These are phyloP conservation scores for Fusarium pseudoanthophilum DNA, from an alignment of 2,329 filamentous ascomycete species.

Conservation along the genomic window DNA sequence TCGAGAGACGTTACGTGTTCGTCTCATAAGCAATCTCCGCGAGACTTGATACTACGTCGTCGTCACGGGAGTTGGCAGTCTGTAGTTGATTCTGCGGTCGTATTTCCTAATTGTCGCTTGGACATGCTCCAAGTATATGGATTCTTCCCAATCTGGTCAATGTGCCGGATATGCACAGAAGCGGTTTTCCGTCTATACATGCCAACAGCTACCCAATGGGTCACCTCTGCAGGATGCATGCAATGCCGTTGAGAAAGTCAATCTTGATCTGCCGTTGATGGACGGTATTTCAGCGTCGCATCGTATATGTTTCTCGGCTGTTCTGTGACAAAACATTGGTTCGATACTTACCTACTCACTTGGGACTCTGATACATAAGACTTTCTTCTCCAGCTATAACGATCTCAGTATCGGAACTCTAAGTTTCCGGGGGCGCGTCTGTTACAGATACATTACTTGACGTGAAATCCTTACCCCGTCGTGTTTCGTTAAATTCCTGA, in stretches of 20 bases:
- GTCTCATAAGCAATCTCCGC: constrained; percentile 29
- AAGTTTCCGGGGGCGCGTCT: constrained; percentile 22
- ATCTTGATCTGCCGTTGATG: background rate
- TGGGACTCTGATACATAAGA: background rate
- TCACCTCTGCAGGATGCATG: background rate
- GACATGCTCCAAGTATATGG: background rate
- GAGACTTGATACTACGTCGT: constrained; percentile 12
- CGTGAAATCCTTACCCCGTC: constrained; percentile 9
- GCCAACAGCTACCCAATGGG: background rate
- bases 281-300: background rate
- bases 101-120: constrained; percentile 12
- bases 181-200: constrained; percentile 5
- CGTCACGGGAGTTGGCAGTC: background rate
- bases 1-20: constrained; percentile 20
- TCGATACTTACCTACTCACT: background rate
- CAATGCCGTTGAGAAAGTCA: background rate
- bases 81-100: background rate
- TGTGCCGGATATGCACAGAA: constrained; percentile 10
- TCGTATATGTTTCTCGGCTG: constrained; percentile 3
- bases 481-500: constrained; percentile 33
- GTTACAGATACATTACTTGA: constrained; percentile 36
- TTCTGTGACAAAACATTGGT: constrained; percentile 4
- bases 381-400: background rate
- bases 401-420: constrained; percentile 30
- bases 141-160: constrained; percentile 12